Evolutionary conservation across 208 protist genomes (phyloP).

Genomic region (Entamoeba invadens): DNA sequence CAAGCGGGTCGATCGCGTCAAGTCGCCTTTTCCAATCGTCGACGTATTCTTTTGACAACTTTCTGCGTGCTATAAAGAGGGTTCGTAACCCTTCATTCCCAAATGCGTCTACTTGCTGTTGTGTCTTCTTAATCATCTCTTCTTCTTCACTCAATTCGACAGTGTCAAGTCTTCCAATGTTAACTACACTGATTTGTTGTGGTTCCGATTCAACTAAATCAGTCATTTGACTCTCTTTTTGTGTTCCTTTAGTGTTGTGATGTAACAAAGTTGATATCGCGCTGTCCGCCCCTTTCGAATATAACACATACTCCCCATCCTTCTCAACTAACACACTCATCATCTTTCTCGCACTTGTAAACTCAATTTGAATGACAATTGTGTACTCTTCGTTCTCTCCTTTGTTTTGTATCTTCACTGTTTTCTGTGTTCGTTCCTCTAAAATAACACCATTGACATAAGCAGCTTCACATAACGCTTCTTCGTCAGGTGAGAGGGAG

Average conservation of each 20-base stretch:
- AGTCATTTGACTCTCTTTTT: too few species aligned
- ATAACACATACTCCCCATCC: background rate
- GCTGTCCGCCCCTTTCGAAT: background rate
- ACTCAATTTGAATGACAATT: background rate
- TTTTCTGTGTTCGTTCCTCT: background rate
- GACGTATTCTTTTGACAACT: background rate
- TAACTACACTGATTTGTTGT: too few species aligned
- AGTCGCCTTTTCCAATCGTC: background rate
- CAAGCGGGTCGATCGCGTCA: background rate
- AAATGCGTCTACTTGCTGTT: background rate
- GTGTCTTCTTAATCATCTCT: background rate
- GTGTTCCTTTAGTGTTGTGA: background rate
- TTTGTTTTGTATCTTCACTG: background rate
- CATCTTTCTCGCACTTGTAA: constrained; percentile 8
- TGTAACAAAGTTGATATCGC: background rate
- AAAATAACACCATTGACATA: constrained; percentile 8
- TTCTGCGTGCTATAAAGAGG: background rate
- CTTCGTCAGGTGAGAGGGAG: constrained; percentile 27
- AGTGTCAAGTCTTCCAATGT: too few species aligned
- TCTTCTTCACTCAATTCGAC: too few species aligned
- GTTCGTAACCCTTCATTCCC: constrained; percentile 11
- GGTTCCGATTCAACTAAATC: too few species aligned
- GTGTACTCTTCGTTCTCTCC: background rate
- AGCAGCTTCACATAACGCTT: constrained; percentile 19
- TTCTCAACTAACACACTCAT: constrained; percentile 13